Evolutionary conservation across 2,329 filamentous ascomycete species (phyloP), one percentile per base, ranked within the genome.

Genomic region (Neodidymelliopsis sp.): DNA sequence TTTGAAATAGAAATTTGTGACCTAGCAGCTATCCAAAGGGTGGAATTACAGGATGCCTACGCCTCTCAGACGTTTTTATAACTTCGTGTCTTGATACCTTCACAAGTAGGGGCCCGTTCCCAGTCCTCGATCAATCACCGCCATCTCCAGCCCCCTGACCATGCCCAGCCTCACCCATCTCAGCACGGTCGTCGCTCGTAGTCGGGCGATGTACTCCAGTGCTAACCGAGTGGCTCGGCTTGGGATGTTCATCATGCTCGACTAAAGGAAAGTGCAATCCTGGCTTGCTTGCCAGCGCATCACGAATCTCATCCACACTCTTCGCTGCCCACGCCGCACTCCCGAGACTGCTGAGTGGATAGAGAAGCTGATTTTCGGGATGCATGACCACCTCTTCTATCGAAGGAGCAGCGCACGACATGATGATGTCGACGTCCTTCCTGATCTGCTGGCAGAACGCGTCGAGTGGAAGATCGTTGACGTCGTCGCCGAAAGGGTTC

Each of bases 401-500:
- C 19, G 73, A 74, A 2, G 82, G 81, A 19, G 81, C 74, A 1
- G 79, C 77, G 6, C 72, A 76, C 47, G 83, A 80, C 37, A 87
- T 84, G 60, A 93, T 84, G 49, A 89, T 83, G 63, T 93, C 88
- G 54, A 94, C 77, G 59, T 95, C 90, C 11, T 81, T 72, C 10
- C 85, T 82, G 46, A 94, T 81, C 66, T 91, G 86, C 19, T 84
- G 79, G 74, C 90, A 94, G 77, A 86, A 95, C 10, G 80, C 76
- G 65, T 93, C 89, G 3, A 71, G 60, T n/a, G 67, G 67, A 3
- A 70, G 75, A 71, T 94, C 90, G 66, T 94, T 94, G 60, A 92
- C 89, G 56, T 94, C 90, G 56, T 85, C 80, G 48, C 90, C 90
- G 70, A 94, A 94, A 5, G 90, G 90, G 65, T 94, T 91, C 72